phyloP scores from a whole-genome alignment of 2,329 filamentous ascomycete genomes.

The Fusarium praegraminearum region DNA sequence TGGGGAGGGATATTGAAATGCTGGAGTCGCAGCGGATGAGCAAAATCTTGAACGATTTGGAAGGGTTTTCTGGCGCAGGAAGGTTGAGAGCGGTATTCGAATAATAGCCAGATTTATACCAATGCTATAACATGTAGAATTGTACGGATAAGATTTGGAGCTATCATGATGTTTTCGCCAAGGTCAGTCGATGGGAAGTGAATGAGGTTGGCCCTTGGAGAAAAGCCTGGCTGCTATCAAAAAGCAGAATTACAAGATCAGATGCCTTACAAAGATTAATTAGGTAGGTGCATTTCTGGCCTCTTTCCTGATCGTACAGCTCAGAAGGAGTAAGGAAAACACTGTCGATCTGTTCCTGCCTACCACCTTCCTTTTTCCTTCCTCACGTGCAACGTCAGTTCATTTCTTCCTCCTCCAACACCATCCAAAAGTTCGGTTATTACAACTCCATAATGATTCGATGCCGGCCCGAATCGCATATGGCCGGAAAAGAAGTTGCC shows the following conservation, averaged over 20 bases:
- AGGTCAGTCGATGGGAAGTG: not conserved
- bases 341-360: not conserved
- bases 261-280: not conserved
- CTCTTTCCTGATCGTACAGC: not conserved
- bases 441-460: not conserved
- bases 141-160: not conserved
- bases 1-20: conserved; percentile 8
- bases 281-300: not conserved
- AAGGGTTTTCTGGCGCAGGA: conserved; percentile 43
- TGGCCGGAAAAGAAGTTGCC: conserved; percentile 2
- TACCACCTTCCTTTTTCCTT: not conserved
- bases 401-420: not conserved
- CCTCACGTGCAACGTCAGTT: too few species aligned
- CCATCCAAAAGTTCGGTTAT: not conserved
- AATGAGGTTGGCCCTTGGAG: not conserved
- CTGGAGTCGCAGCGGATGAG: conserved; percentile 40
- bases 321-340: not conserved
- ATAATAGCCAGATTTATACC: not conserved
- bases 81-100: conserved; percentile 13
- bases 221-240: not conserved
- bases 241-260: not conserved
- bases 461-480: conserved; percentile 34
- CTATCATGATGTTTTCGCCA: not conserved
- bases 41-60: conserved; percentile 42
- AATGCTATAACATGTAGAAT: not conserved